These are phyloP conservation scores for Amorphotheca resinae DNA, from an alignment of 495 filamentous ascomycete genomes.

Conservation along the genomic window DNA sequence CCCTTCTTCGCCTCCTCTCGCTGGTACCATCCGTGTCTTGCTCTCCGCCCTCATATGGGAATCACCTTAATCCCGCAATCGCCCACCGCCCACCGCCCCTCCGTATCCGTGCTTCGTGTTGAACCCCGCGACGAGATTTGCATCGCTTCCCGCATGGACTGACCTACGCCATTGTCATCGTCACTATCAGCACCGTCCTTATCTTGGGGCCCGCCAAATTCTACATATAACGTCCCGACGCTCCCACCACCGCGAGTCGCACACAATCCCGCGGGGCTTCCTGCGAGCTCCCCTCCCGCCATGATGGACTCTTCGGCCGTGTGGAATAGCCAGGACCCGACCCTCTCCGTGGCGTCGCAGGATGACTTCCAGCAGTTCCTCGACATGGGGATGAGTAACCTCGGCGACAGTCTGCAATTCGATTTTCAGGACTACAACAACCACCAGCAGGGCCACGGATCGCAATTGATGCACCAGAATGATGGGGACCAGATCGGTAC, in stretches of 20 bases:
- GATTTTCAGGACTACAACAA: conserved; percentile 32
- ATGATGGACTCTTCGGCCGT: conserved; percentile 25
- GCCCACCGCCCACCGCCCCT: no score
- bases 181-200: neutral
- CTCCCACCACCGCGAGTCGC: neutral
- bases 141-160: no score
- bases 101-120: no score
- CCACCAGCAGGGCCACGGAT: conserved; percentile 13
- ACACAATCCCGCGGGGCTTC: neutral
- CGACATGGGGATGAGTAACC: conserved; percentile 36
- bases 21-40: no score
- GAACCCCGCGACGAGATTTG: no score
- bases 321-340: conserved; percentile 36
- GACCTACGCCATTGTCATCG: neutral
- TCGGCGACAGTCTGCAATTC: conserved; percentile 35
- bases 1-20: no score
- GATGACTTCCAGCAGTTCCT: conserved; percentile 46
- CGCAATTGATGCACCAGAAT: conserved; percentile 24
- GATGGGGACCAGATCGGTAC: conserved; percentile 29
- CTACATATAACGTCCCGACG: neutral
- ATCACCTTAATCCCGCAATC: no score
- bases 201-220: no score
- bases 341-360: conserved; percentile 28
- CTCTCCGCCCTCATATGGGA: no score
- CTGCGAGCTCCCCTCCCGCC: neutral